Evolutionary conservation across 2,329 filamentous ascomycete species (phyloP), one percentile per base, ranked within the genome.

Genomic region (Aspergillus quadricinctus): DNA sequence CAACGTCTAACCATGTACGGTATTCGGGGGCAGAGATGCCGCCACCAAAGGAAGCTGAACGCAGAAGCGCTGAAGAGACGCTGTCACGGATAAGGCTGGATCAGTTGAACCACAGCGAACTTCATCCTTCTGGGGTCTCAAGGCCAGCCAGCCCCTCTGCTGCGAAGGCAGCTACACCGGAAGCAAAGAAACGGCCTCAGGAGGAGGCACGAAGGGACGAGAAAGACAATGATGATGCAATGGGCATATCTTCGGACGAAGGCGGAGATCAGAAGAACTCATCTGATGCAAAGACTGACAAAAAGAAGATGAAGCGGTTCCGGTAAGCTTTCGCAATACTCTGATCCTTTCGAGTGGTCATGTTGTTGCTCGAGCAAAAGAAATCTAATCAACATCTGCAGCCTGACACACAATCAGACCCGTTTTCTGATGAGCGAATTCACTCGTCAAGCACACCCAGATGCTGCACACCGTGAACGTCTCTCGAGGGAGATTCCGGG

Each of bases 401-500:
- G 92, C 63, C 85, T 97, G 62, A 96, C 92, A 1, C 92, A 97
- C 73, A 93, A 94, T 66, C 93, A 97, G 80, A 97, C 93, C n/a
- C 87, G 93, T 14, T 97, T 96, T 67, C 79, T 97, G 55, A 96
- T 96, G 91, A 96, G 90, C 75, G 92, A 97, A 72, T 97, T 97
- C 69, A 89, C 92, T 56, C 92, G 94, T 66, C 92, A 97, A 71
- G 90, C 92, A 25, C 92, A 97, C 71, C 92, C 92, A 7, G 92
- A 97, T 75, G 92, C 92, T 43, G 89, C 90, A 49, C 92, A 96
- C 72, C 83, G 92, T 60, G 92, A 96, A 71, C 83, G 91, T 49
- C 80, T 97, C 40, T 93, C 92, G 3, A 81, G 88, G 61, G 91
- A 97, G 71, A 97, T 97, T 48, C 92, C 93, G 31, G 93, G 92